Conservation (phyloP, 768 basidiomycete genomes). For the Mrakia frigida region DNA sequence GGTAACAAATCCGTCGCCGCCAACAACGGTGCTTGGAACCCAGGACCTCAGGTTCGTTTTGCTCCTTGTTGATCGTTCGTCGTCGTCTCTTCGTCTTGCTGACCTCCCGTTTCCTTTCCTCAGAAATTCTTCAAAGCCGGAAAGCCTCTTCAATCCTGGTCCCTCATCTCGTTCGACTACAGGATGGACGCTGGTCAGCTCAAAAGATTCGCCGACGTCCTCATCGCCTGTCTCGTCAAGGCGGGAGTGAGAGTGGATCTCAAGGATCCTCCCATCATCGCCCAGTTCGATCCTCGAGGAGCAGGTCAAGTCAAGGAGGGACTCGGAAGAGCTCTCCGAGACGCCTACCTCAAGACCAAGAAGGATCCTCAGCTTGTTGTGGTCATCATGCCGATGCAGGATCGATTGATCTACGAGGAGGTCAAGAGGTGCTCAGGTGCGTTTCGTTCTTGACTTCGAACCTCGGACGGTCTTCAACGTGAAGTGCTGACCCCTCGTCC, state of each 20-base stretch:
- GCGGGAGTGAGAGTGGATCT: not conserved
- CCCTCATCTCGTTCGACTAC: not conserved
- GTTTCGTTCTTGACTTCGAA: not conserved
- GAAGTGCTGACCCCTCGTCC: not conserved
- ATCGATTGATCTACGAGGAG: slow-evolving; percentile 19
- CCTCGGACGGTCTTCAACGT: not conserved
- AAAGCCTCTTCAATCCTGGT: not conserved
- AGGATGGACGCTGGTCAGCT: not conserved
- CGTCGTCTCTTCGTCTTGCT: not conserved
- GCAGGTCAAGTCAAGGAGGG: not conserved
- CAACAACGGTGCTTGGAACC: slow-evolving; percentile 23
- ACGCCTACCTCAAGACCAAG: not conserved
- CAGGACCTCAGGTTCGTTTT: slow-evolving; percentile 6
- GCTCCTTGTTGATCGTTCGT: no score
- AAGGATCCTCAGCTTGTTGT: slow-evolving; percentile 29
- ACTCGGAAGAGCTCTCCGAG: not conserved
- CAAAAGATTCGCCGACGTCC: not conserved
- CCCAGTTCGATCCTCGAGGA: not conserved
- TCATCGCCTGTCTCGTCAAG: not conserved
- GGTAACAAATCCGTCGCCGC: not conserved
- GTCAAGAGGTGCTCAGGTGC: slow-evolving; percentile 14
- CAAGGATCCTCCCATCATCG: slow-evolving; percentile 4
- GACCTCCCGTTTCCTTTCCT: slow-evolving; percentile 1
- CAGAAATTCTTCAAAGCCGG: not conserved
- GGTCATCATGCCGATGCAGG: slow-evolving; percentile 17